Evolutionary conservation across 768 basidiomycete species (phyloP), one percentile per base, ranked within the genome.

Genomic region (Royoungia palumana): DNA sequence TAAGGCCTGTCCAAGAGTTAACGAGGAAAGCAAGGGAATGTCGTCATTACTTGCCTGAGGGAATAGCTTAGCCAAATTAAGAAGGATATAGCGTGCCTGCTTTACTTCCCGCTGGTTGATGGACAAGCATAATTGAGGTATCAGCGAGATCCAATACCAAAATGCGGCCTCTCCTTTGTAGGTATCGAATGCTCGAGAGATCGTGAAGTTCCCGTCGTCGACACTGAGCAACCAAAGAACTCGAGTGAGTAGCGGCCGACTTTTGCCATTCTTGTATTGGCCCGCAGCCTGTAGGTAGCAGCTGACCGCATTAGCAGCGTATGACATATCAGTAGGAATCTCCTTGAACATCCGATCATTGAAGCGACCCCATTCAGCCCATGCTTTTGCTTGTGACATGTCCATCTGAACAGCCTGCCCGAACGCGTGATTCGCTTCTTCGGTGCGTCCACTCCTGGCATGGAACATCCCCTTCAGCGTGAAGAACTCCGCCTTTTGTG

Each of bases 391-490:
- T 66, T 97, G 86, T 41, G 75, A 76, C 81, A 96, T 88, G 64
- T 99, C 96, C 68, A 97, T 80, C 67, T 97, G 94, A 28, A 97
- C 91, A 27, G 96, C 96, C 70, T 91, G 90, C 8, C 90, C 89
- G 65, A 97, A 97, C 16, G 94, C 89, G 40, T 79, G 72, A 55
- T 90, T 93, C 21, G 96, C 93, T 7, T 98, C 95, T 5, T 96
- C 92, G 54, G 81, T 80, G 43, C 88, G 85, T 24, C 81, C 82
- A 37, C 91, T 82, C 51, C 88, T 83, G 38, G 93, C 89, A 57
- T 95, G 85, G 74, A 99, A 99, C 90, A 99, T 94, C 35, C 92
- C 96, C 69, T 99, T 99, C 63, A 98, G 74, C 5, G 94, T 97
- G 68, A 92, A 92, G 70, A 99, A 99, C 65, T 99, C 95, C 38